These are phyloP conservation scores for Narthecium ossifragum DNA, from an alignment of 106 monocot genomes.

Conservation along the genomic window DNA sequence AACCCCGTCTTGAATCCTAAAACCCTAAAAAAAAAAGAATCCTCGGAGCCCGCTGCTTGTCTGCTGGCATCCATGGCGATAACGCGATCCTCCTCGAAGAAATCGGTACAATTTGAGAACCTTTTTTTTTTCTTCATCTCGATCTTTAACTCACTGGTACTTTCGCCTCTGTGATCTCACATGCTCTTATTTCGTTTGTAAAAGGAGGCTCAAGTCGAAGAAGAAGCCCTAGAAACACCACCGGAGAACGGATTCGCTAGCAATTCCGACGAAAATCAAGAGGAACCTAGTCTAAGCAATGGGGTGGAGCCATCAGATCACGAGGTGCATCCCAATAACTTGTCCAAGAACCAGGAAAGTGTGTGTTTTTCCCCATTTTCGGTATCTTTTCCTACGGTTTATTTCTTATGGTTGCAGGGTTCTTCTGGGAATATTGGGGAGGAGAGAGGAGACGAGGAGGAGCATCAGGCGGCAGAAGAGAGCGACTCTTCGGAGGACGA, in stretches of 20 bases:
- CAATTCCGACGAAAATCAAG: not conserved
- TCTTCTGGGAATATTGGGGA: not conserved
- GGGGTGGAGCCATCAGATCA: not conserved
- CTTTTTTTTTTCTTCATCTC: too few species aligned
- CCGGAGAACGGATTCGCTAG: not conserved
- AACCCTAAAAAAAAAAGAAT: not conserved
- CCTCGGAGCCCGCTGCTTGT: not conserved
- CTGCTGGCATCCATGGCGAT: not conserved
- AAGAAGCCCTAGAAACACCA: not conserved
- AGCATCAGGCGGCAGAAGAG: conserved; percentile 22
- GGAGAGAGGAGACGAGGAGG: conserved; percentile 1
- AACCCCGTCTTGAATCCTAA: not conserved
- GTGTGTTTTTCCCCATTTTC: too few species aligned
- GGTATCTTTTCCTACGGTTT: not conserved
- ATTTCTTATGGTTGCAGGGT: not conserved
- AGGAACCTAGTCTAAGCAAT: not conserved
- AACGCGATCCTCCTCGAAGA: not conserved
- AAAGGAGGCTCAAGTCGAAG: not conserved
- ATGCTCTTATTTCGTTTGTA: not conserved
- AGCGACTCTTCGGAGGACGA: conserved; percentile 98
- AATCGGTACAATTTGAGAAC: too few species aligned
- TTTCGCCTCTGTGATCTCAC: not conserved
- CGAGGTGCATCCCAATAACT: not conserved
- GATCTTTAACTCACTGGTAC: not conserved
- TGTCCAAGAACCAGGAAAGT: too few species aligned